Evolutionary conservation across 2,329 filamentous ascomycete species (phyloP).

Genomic region (Knufia fluminis): DNA sequence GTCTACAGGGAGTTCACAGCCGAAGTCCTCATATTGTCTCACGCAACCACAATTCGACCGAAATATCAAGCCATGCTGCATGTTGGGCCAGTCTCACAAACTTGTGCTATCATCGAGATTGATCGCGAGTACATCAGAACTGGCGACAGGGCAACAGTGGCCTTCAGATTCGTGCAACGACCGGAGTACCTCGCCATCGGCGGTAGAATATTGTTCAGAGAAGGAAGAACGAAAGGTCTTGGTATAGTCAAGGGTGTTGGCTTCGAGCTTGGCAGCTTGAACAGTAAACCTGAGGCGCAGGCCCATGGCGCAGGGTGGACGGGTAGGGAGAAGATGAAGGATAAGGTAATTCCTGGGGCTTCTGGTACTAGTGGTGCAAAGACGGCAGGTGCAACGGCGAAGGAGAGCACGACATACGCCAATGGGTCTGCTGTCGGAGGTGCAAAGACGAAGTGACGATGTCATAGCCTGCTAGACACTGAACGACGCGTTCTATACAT

Average conservation of each 20-base stretch:
- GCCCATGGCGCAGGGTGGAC: slow-evolving; percentile 9
- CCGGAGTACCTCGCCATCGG: slow-evolving; percentile 87
- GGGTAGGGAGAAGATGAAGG: slow-evolving; percentile 7
- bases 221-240: slow-evolving; percentile 88
- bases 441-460: neutral
- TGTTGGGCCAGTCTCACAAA: slow-evolving; percentile 88
- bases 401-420: neutral
- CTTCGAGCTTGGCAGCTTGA: slow-evolving; percentile 59
- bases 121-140: slow-evolving; percentile 93
- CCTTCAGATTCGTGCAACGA: slow-evolving; percentile 87
- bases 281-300: slow-evolving; percentile 25
- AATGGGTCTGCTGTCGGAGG: neutral
- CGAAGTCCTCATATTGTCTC: slow-evolving; percentile 85
- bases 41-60: slow-evolving; percentile 92
- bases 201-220: slow-evolving; percentile 82
- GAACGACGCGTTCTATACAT: no score
- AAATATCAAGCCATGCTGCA: slow-evolving; percentile 98
- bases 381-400: neutral
- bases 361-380: neutral
- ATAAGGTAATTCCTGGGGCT: neutral
- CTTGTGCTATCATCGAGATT: slow-evolving; percentile 93
- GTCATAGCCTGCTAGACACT: no score
- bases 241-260: slow-evolving; percentile 89
- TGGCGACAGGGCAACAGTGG: slow-evolving; percentile 85
- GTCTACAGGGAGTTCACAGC: slow-evolving; percentile 70